Base-by-base conservation (phyloP, 345 rosid species). In the Cardamine occulta region DNA sequence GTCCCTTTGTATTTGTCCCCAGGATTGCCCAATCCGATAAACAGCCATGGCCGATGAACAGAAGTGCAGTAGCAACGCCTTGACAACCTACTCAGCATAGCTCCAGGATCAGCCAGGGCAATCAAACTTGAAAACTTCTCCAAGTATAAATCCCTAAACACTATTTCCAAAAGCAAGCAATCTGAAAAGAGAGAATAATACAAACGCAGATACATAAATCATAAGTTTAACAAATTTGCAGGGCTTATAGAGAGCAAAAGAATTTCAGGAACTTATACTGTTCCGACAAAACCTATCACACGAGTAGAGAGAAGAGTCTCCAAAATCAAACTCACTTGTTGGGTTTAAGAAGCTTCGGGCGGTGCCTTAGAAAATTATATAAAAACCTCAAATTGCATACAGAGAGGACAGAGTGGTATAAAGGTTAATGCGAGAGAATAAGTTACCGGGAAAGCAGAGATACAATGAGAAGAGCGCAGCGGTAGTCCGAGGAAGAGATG, bases 21-120 rank as follows among this genome's bases (percentile, higher is more conserved):
- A 2, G 96, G 98, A 69, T 93, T 93, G 3, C 97, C 98, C 77
- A 93, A 72, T 26, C 98, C 97, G 8, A 89, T 78, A 75, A 93
- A 88, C 21, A 91, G 86, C 94, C 98, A 93, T 19, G 93, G 96
- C 63, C 80, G 83, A 1, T 81, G 32, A 47, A 84, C 81, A 63
- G 60, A 74, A 71, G 85, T 82, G 81, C 89, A 87, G 70, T 89
- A 87, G 71, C 83, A 75, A 67, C 86, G 85, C 79, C 88, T 70
- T 51, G 80, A 56, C 19, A 75, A 44, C 40, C 53, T 75, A 24
- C 47, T 66, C 49, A 80, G 51, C 74, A 80, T 80, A 42, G 57
- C 67, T 56, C 29, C 35, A 42, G 37, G 42, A 63, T 62, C 29
- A 2, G 7, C 29, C 66, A 8, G 28, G 45, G 40, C 37, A 56